These are phyloP conservation scores for Candida broadrunensis DNA, from an alignment of 805 yeast species.

Conservation along the genomic window DNA sequence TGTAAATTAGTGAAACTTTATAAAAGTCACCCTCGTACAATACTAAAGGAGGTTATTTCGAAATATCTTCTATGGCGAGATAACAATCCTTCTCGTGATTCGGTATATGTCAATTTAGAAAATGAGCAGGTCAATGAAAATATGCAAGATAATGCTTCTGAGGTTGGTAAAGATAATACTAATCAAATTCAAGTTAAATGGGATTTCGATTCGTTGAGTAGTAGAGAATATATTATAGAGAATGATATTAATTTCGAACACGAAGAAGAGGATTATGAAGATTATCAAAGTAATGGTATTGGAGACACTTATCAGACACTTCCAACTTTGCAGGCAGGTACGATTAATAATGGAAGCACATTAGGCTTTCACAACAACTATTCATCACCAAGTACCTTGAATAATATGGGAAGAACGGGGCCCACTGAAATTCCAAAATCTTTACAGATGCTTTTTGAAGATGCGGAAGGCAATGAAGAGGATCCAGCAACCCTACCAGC, in stretches of 20 bases:
- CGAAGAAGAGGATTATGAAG: constrained; percentile 25
- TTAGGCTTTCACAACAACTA: constrained; percentile 2
- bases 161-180: constrained; percentile 8
- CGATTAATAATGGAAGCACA: constrained; percentile 1
- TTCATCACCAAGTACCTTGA: constrained; percentile 8
- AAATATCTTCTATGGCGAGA: constrained; percentile 77
- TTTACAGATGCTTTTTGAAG: constrained; percentile 66
- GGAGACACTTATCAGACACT: constrained; percentile 25
- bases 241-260: constrained; percentile 52
- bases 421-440: constrained; percentile 64
- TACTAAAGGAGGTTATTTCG: constrained; percentile 71
- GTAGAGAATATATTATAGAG: constrained; percentile 69
- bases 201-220: constrained; percentile 85
- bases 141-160: constrained; percentile 3
- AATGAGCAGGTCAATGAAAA: constrained; percentile 17
- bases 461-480: constrained; percentile 19
- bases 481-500: constrained; percentile 7
- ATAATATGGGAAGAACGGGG: constrained; percentile 2
- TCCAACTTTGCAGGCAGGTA: constrained; percentile 19
- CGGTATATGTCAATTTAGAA: constrained; percentile 32
- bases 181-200: constrained; percentile 56
- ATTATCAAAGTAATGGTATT: constrained; percentile 6
- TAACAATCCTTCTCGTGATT: constrained; percentile 49
- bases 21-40: constrained; percentile 55
- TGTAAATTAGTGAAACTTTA: constrained; percentile 68